Evolutionary conservation across 495 filamentous ascomycete genomes (phyloP).

Genomic region (Daldinia vernicosa): DNA sequence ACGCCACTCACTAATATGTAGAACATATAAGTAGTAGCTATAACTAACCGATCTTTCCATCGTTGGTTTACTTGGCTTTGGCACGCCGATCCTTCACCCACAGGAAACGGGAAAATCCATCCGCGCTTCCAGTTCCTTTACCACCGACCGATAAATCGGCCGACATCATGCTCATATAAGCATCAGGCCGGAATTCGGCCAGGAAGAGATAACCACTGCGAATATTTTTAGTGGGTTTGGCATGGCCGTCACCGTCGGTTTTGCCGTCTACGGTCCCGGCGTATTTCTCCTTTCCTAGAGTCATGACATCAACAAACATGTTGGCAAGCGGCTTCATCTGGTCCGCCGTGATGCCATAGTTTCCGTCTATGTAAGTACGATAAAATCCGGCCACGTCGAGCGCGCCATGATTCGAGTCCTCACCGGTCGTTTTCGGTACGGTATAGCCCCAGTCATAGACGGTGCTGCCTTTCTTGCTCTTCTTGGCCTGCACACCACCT

Average conservation of each 20-base stretch:
- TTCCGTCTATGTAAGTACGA: constrained; percentile 23
- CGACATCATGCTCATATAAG: constrained; percentile 30
- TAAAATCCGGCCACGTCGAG: background rate
- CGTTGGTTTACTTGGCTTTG: constrained; percentile 12
- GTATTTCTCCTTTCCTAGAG: constrained; percentile 23
- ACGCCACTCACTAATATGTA: background rate
- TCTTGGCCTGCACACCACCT: constrained; percentile 22
- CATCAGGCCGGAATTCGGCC: constrained; percentile 31
- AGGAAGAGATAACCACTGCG: background rate
- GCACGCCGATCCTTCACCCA: constrained; percentile 35
- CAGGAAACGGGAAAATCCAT: constrained; percentile 31
- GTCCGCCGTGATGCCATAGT: constrained; percentile 32
- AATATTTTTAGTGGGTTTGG: background rate
- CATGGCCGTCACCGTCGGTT: background rate
- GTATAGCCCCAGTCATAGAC: constrained; percentile 33
- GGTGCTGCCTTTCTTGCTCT: constrained; percentile 26
- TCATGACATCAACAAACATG: constrained; percentile 36
- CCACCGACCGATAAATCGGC: constrained; percentile 18
- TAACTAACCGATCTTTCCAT: background rate
- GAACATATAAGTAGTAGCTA: background rate
- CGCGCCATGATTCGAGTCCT: background rate
- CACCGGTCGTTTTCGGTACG: background rate
- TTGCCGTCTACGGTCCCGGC: constrained; percentile 24
- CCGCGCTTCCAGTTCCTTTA: constrained; percentile 17
- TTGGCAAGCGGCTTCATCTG: constrained; percentile 37